These are phyloP conservation scores for Kodamaea derodonti DNA, from an alignment of 1,139 yeast species.

Conservation along the genomic window DNA sequence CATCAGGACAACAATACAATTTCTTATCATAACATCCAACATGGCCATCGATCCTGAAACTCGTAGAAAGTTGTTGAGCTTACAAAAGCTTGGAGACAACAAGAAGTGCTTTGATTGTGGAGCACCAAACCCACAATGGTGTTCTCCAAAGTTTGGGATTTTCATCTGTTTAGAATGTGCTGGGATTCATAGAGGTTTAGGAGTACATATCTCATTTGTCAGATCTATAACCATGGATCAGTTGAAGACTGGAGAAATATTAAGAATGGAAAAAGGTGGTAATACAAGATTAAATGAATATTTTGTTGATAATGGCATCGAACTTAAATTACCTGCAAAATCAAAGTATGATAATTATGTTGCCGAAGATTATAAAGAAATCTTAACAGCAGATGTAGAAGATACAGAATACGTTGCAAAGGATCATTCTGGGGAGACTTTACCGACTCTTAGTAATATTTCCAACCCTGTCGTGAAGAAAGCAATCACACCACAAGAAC, in stretches of 20 bases:
- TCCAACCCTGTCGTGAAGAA: constrained; percentile 10
- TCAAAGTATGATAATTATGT: constrained; percentile 80
- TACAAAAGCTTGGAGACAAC: constrained; percentile 80
- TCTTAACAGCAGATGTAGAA: constrained; percentile 69
- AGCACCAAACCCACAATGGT: constrained; percentile 99
- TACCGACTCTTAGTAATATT: constrained; percentile 24
- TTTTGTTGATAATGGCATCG: constrained; percentile 72
- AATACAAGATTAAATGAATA: constrained; percentile 71
- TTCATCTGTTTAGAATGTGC: constrained; percentile 97
- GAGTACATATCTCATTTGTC: constrained; percentile 95
- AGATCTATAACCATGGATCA: constrained; percentile 97
- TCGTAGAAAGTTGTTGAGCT: constrained; percentile 71
- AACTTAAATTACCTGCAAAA: constrained; percentile 58
- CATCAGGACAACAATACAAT: not conserved
- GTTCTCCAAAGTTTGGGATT: constrained; percentile 95
- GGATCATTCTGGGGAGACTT: constrained; percentile 53
- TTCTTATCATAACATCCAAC: not conserved
- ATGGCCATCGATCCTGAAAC: constrained; percentile 89
- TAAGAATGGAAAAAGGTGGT: constrained; percentile 94
- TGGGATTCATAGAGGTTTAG: constrained; percentile 92
- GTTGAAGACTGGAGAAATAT: constrained; percentile 86
- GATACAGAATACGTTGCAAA: constrained; percentile 68
- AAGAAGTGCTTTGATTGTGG: constrained; percentile 91
- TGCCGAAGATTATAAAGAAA: constrained; percentile 91
- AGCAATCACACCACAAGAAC: constrained; percentile 25